Evolutionary conservation across 2,329 filamentous ascomycete genomes (phyloP), one percentile per base, ranked within the genome.

Genomic region (Aspergillus tubingensis): DNA sequence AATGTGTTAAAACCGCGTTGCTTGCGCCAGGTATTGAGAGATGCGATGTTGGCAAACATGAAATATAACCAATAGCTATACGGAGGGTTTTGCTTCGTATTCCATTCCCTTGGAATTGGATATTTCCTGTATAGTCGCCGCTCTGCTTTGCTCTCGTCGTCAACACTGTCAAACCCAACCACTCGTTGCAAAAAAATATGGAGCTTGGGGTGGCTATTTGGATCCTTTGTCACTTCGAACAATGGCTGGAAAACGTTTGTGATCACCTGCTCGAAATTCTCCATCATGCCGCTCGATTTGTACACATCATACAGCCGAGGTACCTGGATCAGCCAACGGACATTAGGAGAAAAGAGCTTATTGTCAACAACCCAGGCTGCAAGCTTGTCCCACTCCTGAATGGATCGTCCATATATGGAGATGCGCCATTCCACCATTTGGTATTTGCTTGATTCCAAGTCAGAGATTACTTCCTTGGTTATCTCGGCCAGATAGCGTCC

Each of bases 21-120:
- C 72, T 92, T 94, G 47, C 95, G 88, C 90, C 91, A 97, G 60
- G 89, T 86, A 73, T 99, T 99, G 68, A 99, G 83, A 8, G 93
- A 96, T 0, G 90, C 85, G 76, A 97, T 92, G 76, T 99, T 99
- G 64, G 95, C 88, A 72, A 95, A 98, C 56, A 98, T 83, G 72
- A 96, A 96, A 79, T 99, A 99, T 72, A 98, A 91, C 95, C 95
- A 99, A 79, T 99, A 99, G 74, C 91, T 97, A 80, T 99, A 99
- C 0, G 95, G 95, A 13, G 95, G 95, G 72, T 99, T 99, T 76
- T 98, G 93, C 70, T 91, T 92, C 0, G 92, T 92, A 65, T 88
- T 86, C 95, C 95, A 99, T 57, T 88, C 87, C 63, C 88, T 90
- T 4, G 95, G 94, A 21, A 95, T 88, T 0, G 95, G 95, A 67